Conservation (phyloP, 2,329 filamentous ascomycete genomes). For the Teratosphaeria pseudoeucalypti region DNA sequence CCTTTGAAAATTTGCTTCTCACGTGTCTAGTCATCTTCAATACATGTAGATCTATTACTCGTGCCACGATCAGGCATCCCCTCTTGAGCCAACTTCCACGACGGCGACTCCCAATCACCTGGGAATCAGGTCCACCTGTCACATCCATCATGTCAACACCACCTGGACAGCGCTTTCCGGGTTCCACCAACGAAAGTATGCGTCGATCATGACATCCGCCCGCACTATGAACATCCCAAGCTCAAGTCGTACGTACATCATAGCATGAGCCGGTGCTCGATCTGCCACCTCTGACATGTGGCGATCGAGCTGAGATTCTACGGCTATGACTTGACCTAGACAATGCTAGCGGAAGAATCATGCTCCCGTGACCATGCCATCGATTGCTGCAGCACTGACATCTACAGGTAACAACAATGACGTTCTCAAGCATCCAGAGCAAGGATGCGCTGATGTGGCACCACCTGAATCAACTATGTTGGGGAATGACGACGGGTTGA, state of each 20-base stretch:
- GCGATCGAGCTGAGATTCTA: conserved; percentile 40
- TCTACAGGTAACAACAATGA: conserved; percentile 17
- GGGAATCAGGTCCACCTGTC: background rate
- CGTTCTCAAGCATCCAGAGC: conserved; percentile 11
- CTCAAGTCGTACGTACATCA: conserved; percentile 19
- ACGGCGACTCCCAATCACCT: background rate
- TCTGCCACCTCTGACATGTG: background rate
- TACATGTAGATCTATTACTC: background rate
- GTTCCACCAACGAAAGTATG: conserved; percentile 7
- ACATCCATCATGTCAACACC: background rate
- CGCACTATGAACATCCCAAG: background rate
- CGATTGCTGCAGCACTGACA: conserved; percentile 20
- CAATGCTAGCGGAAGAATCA: conserved; percentile 46
- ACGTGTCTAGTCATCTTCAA: background rate
- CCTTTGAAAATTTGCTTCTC: no score
- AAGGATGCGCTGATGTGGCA: conserved; percentile 5
- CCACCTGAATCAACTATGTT: background rate
- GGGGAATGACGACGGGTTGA: background rate
- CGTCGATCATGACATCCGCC: background rate
- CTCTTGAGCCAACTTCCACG: background rate
- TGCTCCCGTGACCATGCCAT: conserved; percentile 26
- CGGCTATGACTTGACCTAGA: conserved; percentile 46
- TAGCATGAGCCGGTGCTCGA: conserved; percentile 29
- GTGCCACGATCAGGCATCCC: background rate
- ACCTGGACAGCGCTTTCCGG: background rate